Evolutionary conservation across 2,329 filamentous ascomycete genomes (phyloP).

Genomic region (Diaporthe sp.): DNA sequence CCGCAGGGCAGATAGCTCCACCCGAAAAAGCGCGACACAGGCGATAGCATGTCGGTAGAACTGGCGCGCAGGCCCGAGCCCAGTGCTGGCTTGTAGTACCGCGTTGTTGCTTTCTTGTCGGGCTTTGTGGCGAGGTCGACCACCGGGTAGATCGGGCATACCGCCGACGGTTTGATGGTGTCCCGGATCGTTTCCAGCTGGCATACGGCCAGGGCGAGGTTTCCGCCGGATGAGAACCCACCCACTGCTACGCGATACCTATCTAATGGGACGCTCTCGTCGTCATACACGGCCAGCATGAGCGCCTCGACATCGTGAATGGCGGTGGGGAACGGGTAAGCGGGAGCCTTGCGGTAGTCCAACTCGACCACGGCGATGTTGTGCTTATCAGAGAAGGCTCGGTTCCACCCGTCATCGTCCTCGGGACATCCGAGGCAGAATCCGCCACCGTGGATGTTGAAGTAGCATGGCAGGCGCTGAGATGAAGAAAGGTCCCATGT

Average conservation of each 20-base stretch:
- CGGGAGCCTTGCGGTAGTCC: not conserved
- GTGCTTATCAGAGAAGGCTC: not conserved
- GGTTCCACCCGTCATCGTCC: not conserved
- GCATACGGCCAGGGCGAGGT: not conserved
- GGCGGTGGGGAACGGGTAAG: not conserved
- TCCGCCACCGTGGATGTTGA: constrained; percentile 7
- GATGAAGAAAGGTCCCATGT: not conserved
- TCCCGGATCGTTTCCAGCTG: not conserved
- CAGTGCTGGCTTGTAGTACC: not conserved
- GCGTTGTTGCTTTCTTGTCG: not conserved
- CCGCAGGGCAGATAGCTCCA: not conserved
- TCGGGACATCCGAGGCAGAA: constrained; percentile 8
- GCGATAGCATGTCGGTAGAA: not conserved
- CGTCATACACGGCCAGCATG: not conserved
- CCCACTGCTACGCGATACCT: not conserved
- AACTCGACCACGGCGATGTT: not conserved
- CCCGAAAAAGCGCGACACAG: not conserved
- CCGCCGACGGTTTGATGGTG: not conserved
- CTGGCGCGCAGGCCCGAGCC: not conserved
- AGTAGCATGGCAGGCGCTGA: not conserved
- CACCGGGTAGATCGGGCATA: not conserved
- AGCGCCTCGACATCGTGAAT: not conserved
- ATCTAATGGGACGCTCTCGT: not conserved
- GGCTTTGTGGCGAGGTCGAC: not conserved
- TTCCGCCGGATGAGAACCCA: not conserved